Base-by-base conservation (phyloP, 176 grass and related monocot genomes). In the Metroxylon sagu region DNA sequence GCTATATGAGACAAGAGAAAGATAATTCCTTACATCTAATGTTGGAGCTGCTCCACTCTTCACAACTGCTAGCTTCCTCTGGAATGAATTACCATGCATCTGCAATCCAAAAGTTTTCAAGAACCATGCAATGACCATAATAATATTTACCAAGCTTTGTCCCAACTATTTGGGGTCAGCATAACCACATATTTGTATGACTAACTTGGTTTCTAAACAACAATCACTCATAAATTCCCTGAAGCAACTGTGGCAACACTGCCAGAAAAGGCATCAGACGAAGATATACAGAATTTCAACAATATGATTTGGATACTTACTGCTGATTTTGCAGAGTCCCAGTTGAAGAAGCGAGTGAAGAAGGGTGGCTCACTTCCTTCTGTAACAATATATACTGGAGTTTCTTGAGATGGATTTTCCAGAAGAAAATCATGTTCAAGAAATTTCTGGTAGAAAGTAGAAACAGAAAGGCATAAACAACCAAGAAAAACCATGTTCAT, bases 31-130 rank as follows among this genome's bases (percentile, higher is more conserved):
- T 89, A 98, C 93, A 73, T 88, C 87, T 85, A 61, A 63, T 81
- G 74, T 76, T 68, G 83, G 84, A 65, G 83, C 85, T 61, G 83
- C 73, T 65, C 93, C 93, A 64, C 92, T 83, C 70, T 67, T 98
- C 28, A 98, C 79, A 56, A 98, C 83, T 70, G 93, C 76, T 57
- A 98, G 52, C 76, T 71, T 98, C 63, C 84, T 85, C 76, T 98
- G 84, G 74, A 98, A 98, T 60, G 93, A 98, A 72, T 98, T 89
- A 10, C 93, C 93, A 78, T 85, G 93, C 87, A 98, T 98, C 93
- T 98, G 87, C 77, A 78, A 94, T 50, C 68, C 67, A 65, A 56
- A 2, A 55, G 35, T 12, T 43, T 43, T 43, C 35, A 14, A 7
- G 10, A 14, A 10, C 35, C 35, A 43, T 43, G 12, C 10, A 2